Evolutionary conservation across 176 grass and related monocot genomes (phyloP).

Genomic region (Triticum aestivum): IWGSC_CS_RefSeq_v2.1 NC_057807.1:21629188-21629687

Average conservation of each 20-base stretch:
- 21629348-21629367: not conserved
- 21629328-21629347: not conserved
- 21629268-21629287: too few relatives aligned
- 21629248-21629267: too few relatives aligned
- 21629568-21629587: constrained; percentile 83
- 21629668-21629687: not conserved
- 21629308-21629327: not conserved
- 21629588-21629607: constrained; percentile 73
- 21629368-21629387: not conserved
- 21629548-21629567: constrained; percentile 81
- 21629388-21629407: not conserved
- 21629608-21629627: constrained; percentile 81
- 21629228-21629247: too few relatives aligned
- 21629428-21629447: not conserved
- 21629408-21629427: not conserved
- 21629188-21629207: too few relatives aligned
- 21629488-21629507: constrained; percentile 1
- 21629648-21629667: not conserved
- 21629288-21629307: too few relatives aligned
- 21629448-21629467: not conserved
- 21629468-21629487: not conserved
- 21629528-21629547: not conserved
- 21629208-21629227: too few relatives aligned
- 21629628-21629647: not conserved
- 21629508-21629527: not conserved